Percentiles rank a stretch among this genome's conserved stretches.
These are phyloP conservation scores for Tephrocybe sp. DNA, from an alignment of 768 basidiomycete species.

Conservation along the genomic window DNA sequence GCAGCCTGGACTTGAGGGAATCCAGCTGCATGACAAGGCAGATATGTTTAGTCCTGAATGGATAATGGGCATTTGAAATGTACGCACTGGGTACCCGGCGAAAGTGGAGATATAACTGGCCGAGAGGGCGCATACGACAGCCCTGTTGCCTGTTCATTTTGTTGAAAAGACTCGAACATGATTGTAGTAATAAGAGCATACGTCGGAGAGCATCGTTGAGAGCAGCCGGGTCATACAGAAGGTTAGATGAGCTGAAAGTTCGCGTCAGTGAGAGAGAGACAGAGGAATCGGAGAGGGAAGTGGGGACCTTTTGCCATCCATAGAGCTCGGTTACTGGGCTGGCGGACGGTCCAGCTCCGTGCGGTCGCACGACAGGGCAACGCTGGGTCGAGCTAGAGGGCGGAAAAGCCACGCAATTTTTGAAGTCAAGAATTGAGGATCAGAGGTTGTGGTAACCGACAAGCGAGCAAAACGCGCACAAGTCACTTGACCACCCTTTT, in stretches of 20 bases:
- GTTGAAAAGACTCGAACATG: conserved; percentile 13
- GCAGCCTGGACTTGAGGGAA: conserved; percentile 90
- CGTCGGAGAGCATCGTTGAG: conserved; percentile 69
- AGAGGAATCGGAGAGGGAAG: background rate
- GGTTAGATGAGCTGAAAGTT: conserved; percentile 50
- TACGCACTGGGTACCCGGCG: conserved; percentile 81
- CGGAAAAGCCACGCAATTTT: conserved; percentile 11
- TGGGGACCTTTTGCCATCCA: conserved; percentile 72
- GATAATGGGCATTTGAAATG: background rate
- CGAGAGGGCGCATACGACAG: conserved; percentile 86
- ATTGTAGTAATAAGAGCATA: conserved; percentile 31
- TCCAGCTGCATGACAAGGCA: conserved; percentile 58
- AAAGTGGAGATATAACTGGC: conserved; percentile 93
- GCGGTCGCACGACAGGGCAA: conserved; percentile 54
- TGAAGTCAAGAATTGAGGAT: conserved; percentile 5
- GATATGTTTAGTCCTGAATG: background rate
- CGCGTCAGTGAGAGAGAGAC: conserved; percentile 23
- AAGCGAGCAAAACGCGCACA: conserved; percentile 2
- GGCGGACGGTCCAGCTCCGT: conserved; percentile 73
- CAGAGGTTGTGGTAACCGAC: background rate
- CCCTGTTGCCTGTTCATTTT: conserved; percentile 65
- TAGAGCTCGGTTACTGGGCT: conserved; percentile 65
- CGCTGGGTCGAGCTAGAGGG: conserved; percentile 16
- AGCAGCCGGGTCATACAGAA: conserved; percentile 60
- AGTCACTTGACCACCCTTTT: background rate